Evolutionary conservation across 2,329 filamentous ascomycete species (phyloP).

Genomic region (Trichoderma koningii): DNA sequence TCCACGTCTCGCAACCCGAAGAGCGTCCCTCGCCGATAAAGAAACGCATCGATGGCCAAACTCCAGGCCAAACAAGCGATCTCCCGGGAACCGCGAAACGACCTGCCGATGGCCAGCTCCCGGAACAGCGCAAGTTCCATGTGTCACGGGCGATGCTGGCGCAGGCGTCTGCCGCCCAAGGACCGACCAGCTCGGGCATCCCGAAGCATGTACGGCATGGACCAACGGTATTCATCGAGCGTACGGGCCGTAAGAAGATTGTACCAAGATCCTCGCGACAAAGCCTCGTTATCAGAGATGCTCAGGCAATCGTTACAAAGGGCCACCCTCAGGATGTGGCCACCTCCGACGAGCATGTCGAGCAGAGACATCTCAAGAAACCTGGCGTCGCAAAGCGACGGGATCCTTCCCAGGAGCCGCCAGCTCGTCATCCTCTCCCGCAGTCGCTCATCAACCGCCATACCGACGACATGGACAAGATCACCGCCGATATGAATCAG

Average conservation of each 20-base stretch:
- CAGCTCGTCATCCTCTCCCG: conserved; percentile 38
- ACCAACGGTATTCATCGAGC: conserved; percentile 59
- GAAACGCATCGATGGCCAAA: conserved; percentile 25
- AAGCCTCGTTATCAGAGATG: conserved; percentile 30
- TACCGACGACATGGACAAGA: conserved; percentile 50
- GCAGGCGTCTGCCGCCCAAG: conserved; percentile 30
- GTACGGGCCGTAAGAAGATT: conserved; percentile 46
- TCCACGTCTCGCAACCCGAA: conserved; percentile 51
- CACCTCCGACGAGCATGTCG: conserved; percentile 24
- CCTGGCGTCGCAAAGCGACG: conserved; percentile 38
- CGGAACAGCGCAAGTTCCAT: conserved; percentile 56
- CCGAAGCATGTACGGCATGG: conserved; percentile 47
- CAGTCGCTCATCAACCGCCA: conserved; percentile 40
- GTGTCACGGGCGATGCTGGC: conserved; percentile 53
- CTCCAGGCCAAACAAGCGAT: neutral
- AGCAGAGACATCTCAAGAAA: conserved; percentile 40
- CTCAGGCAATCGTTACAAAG: neutral
- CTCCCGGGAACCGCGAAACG: conserved; percentile 26
- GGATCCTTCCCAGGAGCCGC: conserved; percentile 31
- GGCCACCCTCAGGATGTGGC: conserved; percentile 18
- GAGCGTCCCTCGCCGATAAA: conserved; percentile 33
- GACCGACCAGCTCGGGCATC: conserved; percentile 35
- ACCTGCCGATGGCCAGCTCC: conserved; percentile 1
- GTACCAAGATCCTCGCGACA: conserved; percentile 29
- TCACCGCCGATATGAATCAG: conserved; percentile 58